phyloP scores from a whole-genome alignment of 257 asterid genomes.

The Salvia rosmarinus region DNA sequence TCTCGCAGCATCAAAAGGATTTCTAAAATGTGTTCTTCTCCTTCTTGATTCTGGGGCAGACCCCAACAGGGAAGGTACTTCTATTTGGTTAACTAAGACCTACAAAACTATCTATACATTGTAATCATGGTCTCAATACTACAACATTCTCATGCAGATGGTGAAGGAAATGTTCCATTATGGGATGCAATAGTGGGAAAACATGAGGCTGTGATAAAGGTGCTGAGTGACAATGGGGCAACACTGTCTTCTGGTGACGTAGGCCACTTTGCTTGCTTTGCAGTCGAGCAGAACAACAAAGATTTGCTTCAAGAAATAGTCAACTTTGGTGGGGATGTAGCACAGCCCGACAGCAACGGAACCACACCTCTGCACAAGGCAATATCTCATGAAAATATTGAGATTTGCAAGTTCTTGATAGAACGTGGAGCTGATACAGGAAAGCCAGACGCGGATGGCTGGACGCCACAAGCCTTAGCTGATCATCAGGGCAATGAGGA shows the following conservation, averaged over 20 bases:
- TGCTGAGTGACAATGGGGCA: slow-evolving; percentile 66
- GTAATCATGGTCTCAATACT: neutral
- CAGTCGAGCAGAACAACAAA: slow-evolving; percentile 60
- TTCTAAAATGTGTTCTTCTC: slow-evolving; percentile 53
- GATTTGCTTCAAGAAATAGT: slow-evolving; percentile 58
- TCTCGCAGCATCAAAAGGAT: slow-evolving; percentile 66
- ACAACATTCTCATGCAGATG: slow-evolving; percentile 47
- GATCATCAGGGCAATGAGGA: slow-evolving; percentile 65
- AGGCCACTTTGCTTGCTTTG: slow-evolving; percentile 64
- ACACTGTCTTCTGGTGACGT: slow-evolving; percentile 60
- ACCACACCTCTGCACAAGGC: slow-evolving; percentile 78
- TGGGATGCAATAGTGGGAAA: slow-evolving; percentile 78
- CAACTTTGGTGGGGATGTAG: slow-evolving; percentile 59
- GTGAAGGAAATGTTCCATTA: slow-evolving; percentile 76
- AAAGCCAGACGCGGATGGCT: slow-evolving; percentile 58
- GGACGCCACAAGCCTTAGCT: slow-evolving; percentile 77
- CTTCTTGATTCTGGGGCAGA: slow-evolving; percentile 76
- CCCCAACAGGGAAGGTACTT: slow-evolving; percentile 66
- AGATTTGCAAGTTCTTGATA: slow-evolving; percentile 58
- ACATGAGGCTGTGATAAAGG: slow-evolving; percentile 46
- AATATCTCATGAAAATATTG: slow-evolving; percentile 59
- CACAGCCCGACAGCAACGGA: slow-evolving; percentile 49
- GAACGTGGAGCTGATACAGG: slow-evolving; percentile 66
- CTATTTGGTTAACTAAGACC: neutral
- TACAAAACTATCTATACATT: neutral